phyloP scores from a whole-genome alignment of 2,329 filamentous ascomycete genomes.

The Sporothrix dimorphospora region DNA sequence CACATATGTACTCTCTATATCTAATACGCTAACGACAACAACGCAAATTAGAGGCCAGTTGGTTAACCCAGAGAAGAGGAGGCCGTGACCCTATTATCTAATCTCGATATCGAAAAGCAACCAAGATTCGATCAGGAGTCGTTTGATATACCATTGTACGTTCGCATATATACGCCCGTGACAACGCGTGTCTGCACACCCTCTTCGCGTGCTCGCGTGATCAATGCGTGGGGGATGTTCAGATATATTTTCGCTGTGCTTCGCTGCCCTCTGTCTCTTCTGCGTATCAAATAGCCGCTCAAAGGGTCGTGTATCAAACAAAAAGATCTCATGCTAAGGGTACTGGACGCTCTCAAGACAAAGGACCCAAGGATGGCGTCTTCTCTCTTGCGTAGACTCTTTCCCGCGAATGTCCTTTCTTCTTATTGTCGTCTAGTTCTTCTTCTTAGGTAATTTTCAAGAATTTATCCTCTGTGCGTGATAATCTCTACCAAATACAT shows the following conservation, averaged over 20 bases:
- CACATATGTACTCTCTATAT: too few species aligned
- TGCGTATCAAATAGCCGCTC: not conserved
- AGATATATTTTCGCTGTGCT: not conserved
- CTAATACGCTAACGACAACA: too few species aligned
- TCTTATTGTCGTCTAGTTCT: too few species aligned
- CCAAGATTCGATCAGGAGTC: not conserved
- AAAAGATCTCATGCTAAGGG: not conserved
- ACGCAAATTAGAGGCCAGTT: too few species aligned
- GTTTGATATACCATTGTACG: not conserved
- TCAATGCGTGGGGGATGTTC: not conserved
- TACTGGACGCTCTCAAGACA: not conserved
- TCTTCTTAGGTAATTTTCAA: too few species aligned
- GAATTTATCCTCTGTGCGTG: too few species aligned
- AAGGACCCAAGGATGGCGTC: not conserved
- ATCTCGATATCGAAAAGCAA: not conserved
- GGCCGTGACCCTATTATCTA: too few species aligned
- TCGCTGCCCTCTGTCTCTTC: not conserved
- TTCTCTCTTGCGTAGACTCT: not conserved
- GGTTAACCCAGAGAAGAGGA: too few species aligned
- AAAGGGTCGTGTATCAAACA: conserved; percentile 10
- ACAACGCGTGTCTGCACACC: not conserved
- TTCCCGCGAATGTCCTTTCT: not conserved
- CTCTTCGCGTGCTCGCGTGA: not conserved
- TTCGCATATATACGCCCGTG: not conserved
- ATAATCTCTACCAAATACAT: too few species aligned